Base-by-base conservation (phyloP, 306 rosid species). In the Sindora glabra region DNA sequence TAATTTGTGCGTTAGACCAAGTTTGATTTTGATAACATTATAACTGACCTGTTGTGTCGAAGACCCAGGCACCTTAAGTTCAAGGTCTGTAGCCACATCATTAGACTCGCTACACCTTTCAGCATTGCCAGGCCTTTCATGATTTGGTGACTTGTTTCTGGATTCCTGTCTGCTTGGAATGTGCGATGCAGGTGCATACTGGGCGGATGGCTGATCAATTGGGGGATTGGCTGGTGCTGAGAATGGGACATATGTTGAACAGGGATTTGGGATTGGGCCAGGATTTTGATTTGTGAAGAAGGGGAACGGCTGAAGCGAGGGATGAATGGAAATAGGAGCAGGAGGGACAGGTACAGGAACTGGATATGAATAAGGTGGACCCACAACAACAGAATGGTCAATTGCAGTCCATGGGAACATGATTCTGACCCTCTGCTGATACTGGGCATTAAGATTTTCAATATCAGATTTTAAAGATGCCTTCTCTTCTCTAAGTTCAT, bases 61-160 rank as follows among this genome's bases (percentile, higher is more conserved):
- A 38, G 95, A 83, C 47, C 98, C 98, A 15, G 98, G 98, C 88
- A 81, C 83, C 92, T 91, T 91, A 51, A 91, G 89, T 70, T 81
- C 95, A 58, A 91, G 98, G 42, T 85, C 92, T 3, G 98, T 91
- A 38, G 92, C 96, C 36, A 91, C 98, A 40, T 87, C 96, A 0
- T 65, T 80, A 40, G 95, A 82, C 21, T 64, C 81, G 0, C 79
- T 71, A 59, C 89, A 78, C 54, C 78, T 80, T 68, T 84, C 87
- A 0, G 48, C 84, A 56, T 72, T 70, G 57, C 68, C 15, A 16
- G 69, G 54, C 65, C 72, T 82, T 34, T 64, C 80, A 64, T 64
- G 77, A 78, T 72, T 71, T 0, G 78, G 69, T 4, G 84, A 83
- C 78, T 75, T 83, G 60, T 82, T 79, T 67, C 47, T 74, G 15